Evolutionary conservation across 164 flowering plant species (phyloP), one percentile per base, ranked within the genome.

Genomic region (Magnolia kwangsiensis): DNA sequence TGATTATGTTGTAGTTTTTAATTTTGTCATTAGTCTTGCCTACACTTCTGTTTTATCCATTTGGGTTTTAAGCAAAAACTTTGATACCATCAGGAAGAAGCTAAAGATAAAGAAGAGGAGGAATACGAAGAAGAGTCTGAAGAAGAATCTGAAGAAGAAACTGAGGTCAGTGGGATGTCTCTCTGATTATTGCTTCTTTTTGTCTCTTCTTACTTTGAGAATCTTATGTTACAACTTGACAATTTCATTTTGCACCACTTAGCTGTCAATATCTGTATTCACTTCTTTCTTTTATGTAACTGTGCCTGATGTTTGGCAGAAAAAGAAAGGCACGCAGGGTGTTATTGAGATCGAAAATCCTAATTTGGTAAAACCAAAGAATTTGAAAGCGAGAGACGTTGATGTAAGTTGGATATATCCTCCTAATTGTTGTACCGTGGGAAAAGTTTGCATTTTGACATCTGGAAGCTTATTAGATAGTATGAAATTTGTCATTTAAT

Each of bases 271-370:
- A 13, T 64, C 23, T 21, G 23, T n/a, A n/a, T 19, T 64, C 72
- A 37, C 20, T 37, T 49, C 10, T 19, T 37, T 67, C 20, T 18
- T 72, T 63, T 7, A 49, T 65, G 13, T 66, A 45, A 51, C 50
- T 71, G 29, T 19, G 65, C 45, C 67, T 21, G n/a, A 27, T 76
- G 64, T 63, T 74, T 68, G 31, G 81, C 88, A 90, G 89, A 92
- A 89, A 83, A 80, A 78, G 78, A 94, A 94, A 79, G 98, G 97
- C 31, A 84, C 90, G 18, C 82, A 91, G 78, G 93, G 97, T 72
- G 55, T 94, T 67, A 94, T 94, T 74, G 85, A 92, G 85, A 87
- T 92, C 76, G 88, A 91, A 58, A 94, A 94, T 82, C 98, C 98
- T 67, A 94, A 92, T 84, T 75, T 92, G 83, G 94, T 80, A 11